A percentile compares a stretch with the other conserved stretches of the same genome.
Conservation (phyloP, 257 asterid genomes). For the Lycium ferocissimum region DNA sequence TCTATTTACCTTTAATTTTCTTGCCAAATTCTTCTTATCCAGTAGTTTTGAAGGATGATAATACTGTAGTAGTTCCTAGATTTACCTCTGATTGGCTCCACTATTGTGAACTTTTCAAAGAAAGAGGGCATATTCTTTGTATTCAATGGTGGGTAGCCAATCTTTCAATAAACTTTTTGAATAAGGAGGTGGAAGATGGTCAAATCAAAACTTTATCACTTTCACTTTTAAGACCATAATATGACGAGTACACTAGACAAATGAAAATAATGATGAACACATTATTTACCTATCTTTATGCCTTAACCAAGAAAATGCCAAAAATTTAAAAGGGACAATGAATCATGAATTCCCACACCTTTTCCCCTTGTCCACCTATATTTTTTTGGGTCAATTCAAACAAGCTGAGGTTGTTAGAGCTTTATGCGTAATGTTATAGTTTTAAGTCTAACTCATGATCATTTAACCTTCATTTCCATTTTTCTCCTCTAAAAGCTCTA, state of each 20-base stretch:
- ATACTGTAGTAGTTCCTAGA: neutral
- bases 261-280: slow-evolving; percentile 47
- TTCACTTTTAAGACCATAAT: slow-evolving; percentile 28
- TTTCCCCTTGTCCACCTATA: neutral
- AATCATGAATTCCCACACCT: slow-evolving; percentile 21
- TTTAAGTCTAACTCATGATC: neutral
- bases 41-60: neutral
- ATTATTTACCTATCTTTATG: slow-evolving; percentile 46
- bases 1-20: neutral
- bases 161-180: slow-evolving; percentile 1
- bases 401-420: neutral
- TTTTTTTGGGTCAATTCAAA: neutral
- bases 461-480: neutral
- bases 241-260: slow-evolving; percentile 36
- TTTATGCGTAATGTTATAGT: neutral
- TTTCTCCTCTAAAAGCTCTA: neutral
- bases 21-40: neutral
- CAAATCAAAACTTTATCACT: slow-evolving; percentile 44
- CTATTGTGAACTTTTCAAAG: neutral
- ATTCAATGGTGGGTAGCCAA: slow-evolving; percentile 22
- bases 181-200: slow-evolving; percentile 29
- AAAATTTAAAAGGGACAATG: slow-evolving; percentile 11
- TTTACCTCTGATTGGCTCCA: neutral
- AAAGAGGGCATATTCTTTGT: slow-evolving; percentile 2
- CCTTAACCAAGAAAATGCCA: slow-evolving; percentile 19